Base-by-base conservation (phyloP, 768 basidiomycete genomes). In the Lentinula aciculospora region DNA sequence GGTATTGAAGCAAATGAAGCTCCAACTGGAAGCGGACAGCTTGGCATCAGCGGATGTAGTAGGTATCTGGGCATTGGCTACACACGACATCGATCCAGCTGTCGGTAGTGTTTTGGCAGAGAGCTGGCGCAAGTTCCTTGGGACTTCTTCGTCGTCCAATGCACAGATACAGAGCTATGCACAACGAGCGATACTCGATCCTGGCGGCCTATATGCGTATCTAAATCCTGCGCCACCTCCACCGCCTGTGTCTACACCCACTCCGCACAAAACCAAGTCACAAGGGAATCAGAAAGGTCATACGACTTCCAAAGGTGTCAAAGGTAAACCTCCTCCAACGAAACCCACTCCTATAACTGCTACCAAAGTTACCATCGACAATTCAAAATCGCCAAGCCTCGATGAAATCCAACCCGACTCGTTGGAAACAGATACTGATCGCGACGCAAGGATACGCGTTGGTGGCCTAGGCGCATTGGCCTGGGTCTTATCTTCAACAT, bases 61-160 rank as follows among this genome's bases (percentile, higher is more conserved):
- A 1, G 90, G 89, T 2, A 79, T 85, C 8, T 94, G 92, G 91
- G 82, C 75, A 61, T 76, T 92, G 62, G 76, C 83, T 12, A 77
- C 83, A 15, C 80, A 88, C 66, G 93, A 95, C 61, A 67, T 83
- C 29, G 93, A 94, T 64, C 78, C 84, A 23, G 72, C 73, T 1
- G 85, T 92, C 7, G 71, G 83, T 1, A 61, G 65, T 1, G 65
- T 70, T 17, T 85, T 86, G 1, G 66, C 71, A 23, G 77, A 73
- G 55, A 76, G 83, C 8, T 92, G 89, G 89, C 71, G 67, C 12
- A 65, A 72, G 15, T 66, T 75, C 34, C 54, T 74, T 45, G 60
- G 31, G 13, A 34, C 2, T 50, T 66, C 19, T 62, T 81, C 6
- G 56, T 67, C 3, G 54, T 62, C 66, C 59, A 72, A 17, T 67